Conservation (phyloP, 1,139 yeast genomes). For the Waltiozyma sp. region DNA sequence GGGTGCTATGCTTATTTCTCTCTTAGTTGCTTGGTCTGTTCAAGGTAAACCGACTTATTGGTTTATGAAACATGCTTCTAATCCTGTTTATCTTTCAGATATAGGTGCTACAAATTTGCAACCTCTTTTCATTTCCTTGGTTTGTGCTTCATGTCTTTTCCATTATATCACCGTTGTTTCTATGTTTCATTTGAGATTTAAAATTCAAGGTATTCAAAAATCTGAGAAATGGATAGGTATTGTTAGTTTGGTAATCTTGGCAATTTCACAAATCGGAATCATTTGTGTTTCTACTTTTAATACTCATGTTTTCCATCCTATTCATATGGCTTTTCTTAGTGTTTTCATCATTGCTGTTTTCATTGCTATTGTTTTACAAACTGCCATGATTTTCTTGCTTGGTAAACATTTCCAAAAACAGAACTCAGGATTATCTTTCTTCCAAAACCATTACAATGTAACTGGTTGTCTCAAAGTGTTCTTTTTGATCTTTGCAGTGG, state of each 20-base stretch:
- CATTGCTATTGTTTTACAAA: slow-evolving; percentile 54
- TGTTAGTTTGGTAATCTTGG: slow-evolving; percentile 28
- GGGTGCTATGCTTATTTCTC: slow-evolving; percentile 73
- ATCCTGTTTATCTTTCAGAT: slow-evolving; percentile 69
- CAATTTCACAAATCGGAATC: slow-evolving; percentile 68
- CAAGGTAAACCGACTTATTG: slow-evolving; percentile 69
- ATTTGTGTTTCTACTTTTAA: slow-evolving; percentile 67
- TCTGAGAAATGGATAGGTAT: slow-evolving; percentile 24
- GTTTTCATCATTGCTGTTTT: slow-evolving; percentile 68
- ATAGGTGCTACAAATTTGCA: slow-evolving; percentile 78
- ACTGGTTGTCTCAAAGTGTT: slow-evolving; percentile 31
- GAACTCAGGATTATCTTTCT: neutral
- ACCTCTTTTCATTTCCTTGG: slow-evolving; percentile 73
- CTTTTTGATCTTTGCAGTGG: slow-evolving; percentile 65
- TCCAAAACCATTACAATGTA: neutral
- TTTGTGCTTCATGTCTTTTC: slow-evolving; percentile 69
- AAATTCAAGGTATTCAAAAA: slow-evolving; percentile 16
- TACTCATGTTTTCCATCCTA: slow-evolving; percentile 45
- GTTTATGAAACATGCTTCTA: slow-evolving; percentile 38
- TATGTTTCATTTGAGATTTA: slow-evolving; percentile 19
- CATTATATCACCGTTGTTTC: slow-evolving; percentile 45
- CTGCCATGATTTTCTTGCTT: slow-evolving; percentile 52
- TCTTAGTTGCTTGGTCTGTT: slow-evolving; percentile 60
- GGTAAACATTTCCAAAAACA: slow-evolving; percentile 7
- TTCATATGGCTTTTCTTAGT: slow-evolving; percentile 62